Base-by-base conservation (phyloP, 2,329 filamentous ascomycete species). In the Didymella segeticola region DNA sequence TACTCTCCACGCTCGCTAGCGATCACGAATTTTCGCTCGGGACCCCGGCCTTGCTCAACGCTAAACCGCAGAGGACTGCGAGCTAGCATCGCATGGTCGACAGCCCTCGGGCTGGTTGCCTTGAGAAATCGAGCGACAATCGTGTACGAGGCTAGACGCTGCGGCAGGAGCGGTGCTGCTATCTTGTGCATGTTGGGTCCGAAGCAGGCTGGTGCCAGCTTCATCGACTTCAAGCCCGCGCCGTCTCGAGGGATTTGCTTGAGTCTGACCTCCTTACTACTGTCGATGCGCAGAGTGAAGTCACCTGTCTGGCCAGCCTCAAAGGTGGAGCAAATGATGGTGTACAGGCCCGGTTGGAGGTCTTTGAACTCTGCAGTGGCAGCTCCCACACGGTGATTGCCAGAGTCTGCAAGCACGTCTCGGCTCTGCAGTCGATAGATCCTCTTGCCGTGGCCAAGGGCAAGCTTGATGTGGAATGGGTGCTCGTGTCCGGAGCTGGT, bases 251-350 rank as follows among this genome's bases (percentile, higher is more conserved):
- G 83, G 3, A 97, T 81, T 14, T 83, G 82, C 7, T 77, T 78
- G 5, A 96, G 70, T 1, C 73, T 66, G 30, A 87, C 82, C 0
- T 82, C 78, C 2, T 77, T 71, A 47, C 82, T 85, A 27, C 89
- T 87, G 39, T 87, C 86, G n/a, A 97, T 81, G 51, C 86, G 85
- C 8, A 99, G 80, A 0, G 82, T 85, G 68, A 96, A 98, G 42
- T 82, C 81, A 3, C 89, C 90, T 1, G 85, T 79, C 68, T 96
- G 90, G 8, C 88, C 89, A 0, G 88, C 83, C 58, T 96, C 91
- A 71, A 96, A 98, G 0, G 93, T 96, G 2, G 91, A 96, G 70
- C 89, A 93, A 6, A 97, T 89, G 50, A 96, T 82, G 0, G 91
- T 97, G 73, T 98, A 99, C 0, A 81, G 81, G 0, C 93, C 93